Percentiles rank a stretch among this genome's conserved stretches.
Evolutionary conservation across 768 basidiomycete genomes (phyloP).

Genomic region (Tephrocybe sp.): DNA sequence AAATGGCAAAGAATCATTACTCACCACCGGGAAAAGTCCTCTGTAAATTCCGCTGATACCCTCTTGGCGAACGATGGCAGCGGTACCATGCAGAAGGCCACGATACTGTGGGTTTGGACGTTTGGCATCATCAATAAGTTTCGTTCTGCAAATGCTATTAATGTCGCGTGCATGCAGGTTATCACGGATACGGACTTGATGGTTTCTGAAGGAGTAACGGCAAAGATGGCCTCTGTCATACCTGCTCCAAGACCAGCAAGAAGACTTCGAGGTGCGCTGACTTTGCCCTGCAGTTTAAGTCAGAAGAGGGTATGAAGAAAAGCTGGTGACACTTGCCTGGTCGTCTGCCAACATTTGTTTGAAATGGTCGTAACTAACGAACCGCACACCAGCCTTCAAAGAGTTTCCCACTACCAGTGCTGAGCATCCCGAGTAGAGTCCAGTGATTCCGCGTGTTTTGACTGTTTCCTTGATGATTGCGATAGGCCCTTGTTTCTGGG

Average conservation of each 20-base stretch:
- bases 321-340: slow-evolving; percentile 49
- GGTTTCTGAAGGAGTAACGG: slow-evolving; percentile 96
- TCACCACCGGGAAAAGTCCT: slow-evolving; percentile 89
- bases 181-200: slow-evolving; percentile 74
- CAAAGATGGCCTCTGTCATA: slow-evolving; percentile 87
- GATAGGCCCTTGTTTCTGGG: slow-evolving; percentile 62
- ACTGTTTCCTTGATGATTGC: slow-evolving; percentile 75
- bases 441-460: slow-evolving; percentile 68
- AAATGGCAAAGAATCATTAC: slow-evolving; percentile 25
- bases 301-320: neutral
- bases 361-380: slow-evolving; percentile 92
- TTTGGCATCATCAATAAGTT: slow-evolving; percentile 93
- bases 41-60: slow-evolving; percentile 84
- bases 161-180: neutral
- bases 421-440: slow-evolving; percentile 90
- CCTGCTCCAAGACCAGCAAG: slow-evolving; percentile 85
- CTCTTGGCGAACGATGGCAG: slow-evolving; percentile 77
- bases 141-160: slow-evolving; percentile 66
- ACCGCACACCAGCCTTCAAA: slow-evolving; percentile 92
- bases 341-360: slow-evolving; percentile 80
- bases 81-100: slow-evolving; percentile 84
- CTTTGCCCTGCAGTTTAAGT: slow-evolving; percentile 66
- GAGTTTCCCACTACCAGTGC: slow-evolving; percentile 92
- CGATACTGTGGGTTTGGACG: slow-evolving; percentile 80
- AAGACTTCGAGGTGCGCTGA: slow-evolving; percentile 81